Conservation (phyloP, 139 green algal genomes). For the Micractinium conductrix region DNA sequence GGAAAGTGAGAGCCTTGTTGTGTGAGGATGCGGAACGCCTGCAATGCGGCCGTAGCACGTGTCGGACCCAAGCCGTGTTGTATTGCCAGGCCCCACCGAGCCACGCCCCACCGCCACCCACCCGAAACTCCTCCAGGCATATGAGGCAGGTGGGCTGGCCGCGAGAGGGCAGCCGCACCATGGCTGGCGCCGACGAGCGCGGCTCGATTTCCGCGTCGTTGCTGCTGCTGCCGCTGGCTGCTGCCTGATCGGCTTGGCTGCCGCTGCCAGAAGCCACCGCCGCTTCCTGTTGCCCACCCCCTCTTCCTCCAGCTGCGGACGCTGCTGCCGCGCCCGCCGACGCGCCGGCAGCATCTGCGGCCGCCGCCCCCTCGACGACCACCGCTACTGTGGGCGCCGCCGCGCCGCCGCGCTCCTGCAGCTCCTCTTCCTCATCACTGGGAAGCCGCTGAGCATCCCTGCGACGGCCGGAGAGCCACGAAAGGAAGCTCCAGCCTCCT, state of each 20-base stretch:
- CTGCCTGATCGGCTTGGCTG: not conserved
- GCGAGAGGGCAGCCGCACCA: conserved; percentile 4
- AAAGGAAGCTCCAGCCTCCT: not conserved
- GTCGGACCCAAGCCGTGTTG: no score
- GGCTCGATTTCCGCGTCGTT: conserved; percentile 5
- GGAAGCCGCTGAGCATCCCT: not conserved
- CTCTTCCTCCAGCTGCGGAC: conserved; percentile 1
- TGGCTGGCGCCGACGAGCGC: not conserved
- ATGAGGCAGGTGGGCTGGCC: conserved; percentile 28
- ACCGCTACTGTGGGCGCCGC: conserved; percentile 10
- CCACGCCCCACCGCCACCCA: not conserved
- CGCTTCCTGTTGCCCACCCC: not conserved
- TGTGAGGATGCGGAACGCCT: no score
- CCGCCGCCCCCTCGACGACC: not conserved
- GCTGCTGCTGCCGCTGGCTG: not conserved
- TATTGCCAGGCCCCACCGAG: no score
- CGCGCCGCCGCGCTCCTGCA: conserved; percentile 2
- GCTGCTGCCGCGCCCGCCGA: not conserved
- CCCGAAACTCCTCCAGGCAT: conserved; percentile 18
- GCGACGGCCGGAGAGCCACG: not conserved
- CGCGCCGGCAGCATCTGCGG: not conserved
- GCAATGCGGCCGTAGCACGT: no score
- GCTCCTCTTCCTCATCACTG: not conserved
- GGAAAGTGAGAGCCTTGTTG: not conserved
- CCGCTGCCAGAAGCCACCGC: not conserved